Base-by-base conservation (phyloP, 208 protist genomes). In the Trypanosomatidae sp. region DNA sequence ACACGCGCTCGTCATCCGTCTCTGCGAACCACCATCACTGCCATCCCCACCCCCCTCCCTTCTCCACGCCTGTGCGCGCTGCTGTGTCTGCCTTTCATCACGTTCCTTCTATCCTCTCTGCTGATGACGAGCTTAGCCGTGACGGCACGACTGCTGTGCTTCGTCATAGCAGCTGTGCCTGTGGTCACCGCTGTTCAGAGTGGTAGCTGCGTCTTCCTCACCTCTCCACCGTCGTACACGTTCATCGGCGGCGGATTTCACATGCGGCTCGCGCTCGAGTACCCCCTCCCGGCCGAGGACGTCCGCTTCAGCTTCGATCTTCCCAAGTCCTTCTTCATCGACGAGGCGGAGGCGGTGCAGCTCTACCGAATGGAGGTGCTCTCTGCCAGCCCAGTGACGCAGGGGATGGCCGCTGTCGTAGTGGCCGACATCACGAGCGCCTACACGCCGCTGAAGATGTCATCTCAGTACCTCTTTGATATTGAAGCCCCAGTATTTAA, bases 401-500 rank as follows among this genome's bases (percentile, higher is more conserved):
- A 62, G 39, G 69, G 66, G 4, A 78, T 43, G 13, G 15, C 4
- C 0, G 73, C 69, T 13, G 66, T 67, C 12, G 65, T 66, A 1
- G 15, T 68, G 56, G 28, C 59, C 1, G 86, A 94, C 56, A 55
- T 88, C 12, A 87, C 83, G 22, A 3, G 25, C 3, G 46, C 62
- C 25, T 90, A 87, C 69, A 71, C 66, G 10, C 69, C 80, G 4
- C 70, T 93, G 55, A 6, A 43, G 5, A 69, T 95, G 46, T 62
- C 64, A 5, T 90, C 86, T 33, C 64, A 78, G 47, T 79, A 81
- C 46, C 77, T 82, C 39, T 94, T 92, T 70, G 91, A 96, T 62
- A 96, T 96, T 64, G 91, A 96, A 68, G 89, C 88, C 0, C 91
- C 91, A 7, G 82, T 76, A 17, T 96, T 96, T 69, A 80, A 80